These are phyloP conservation scores for Alternaria burnsii DNA, from an alignment of 2,329 filamentous ascomycete genomes.

Conservation along the genomic window DNA sequence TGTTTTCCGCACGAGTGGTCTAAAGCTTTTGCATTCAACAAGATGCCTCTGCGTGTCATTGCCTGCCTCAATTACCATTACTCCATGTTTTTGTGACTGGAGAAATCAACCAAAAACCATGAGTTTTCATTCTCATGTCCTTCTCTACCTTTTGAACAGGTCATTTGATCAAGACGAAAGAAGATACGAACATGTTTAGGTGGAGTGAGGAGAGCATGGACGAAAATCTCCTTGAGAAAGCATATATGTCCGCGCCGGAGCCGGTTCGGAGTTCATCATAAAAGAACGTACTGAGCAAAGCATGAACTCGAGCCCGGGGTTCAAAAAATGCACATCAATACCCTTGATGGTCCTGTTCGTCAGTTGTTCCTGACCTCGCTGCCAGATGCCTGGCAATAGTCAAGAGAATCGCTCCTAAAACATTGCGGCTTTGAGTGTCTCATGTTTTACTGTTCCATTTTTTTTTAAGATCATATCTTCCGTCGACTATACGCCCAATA, in stretches of 20 bases:
- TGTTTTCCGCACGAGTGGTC: too few species aligned
- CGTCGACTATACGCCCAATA: conserved; percentile 68
- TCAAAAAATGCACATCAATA: too few species aligned
- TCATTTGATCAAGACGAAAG: not conserved
- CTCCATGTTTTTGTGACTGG: not conserved
- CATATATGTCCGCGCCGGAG: too few species aligned
- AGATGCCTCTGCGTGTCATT: not conserved
- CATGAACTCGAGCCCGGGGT: too few species aligned
- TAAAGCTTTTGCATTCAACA: too few species aligned
- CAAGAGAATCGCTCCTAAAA: not conserved
- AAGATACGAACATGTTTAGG: not conserved
- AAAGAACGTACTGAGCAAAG: too few species aligned
- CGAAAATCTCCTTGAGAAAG: too few species aligned
- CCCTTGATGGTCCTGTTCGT: too few species aligned
- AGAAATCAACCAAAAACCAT: not conserved
- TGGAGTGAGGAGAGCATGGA: not conserved
- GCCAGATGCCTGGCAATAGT: not conserved
- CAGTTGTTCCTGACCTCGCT: not conserved
- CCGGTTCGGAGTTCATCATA: too few species aligned
- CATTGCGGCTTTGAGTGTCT: not conserved
- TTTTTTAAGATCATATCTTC: conserved; percentile 48
- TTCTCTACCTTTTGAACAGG: not conserved
- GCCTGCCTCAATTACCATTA: not conserved
- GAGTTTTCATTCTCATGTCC: too few species aligned
- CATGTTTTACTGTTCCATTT: not conserved